phyloP scores from a whole-genome alignment of 768 basidiomycete genomes.

The Phlegmacium glaucopus region DNA sequence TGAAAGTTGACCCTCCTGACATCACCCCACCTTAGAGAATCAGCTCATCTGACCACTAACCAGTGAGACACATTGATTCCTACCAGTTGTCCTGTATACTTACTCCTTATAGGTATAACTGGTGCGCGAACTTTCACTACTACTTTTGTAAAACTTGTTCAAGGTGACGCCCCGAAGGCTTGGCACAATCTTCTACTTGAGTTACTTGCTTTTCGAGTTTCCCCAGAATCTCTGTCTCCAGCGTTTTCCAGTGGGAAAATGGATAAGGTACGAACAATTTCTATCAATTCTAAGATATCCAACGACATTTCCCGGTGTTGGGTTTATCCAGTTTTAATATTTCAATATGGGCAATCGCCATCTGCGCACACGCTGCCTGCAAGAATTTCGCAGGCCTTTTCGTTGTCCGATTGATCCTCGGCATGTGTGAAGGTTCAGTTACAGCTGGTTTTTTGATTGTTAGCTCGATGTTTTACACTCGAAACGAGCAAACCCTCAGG shows the following conservation, averaged over 20 bases:
- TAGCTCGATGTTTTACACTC: conserved; percentile 76
- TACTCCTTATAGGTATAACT: conserved; percentile 51
- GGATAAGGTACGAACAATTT: conserved; percentile 58
- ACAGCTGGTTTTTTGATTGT: conserved; percentile 79
- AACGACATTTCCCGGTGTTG: background rate
- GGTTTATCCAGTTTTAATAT: conserved; percentile 52
- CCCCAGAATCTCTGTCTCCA: conserved; percentile 73
- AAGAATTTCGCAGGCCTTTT: conserved; percentile 65
- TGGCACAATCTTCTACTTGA: conserved; percentile 71
- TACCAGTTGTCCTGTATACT: background rate
- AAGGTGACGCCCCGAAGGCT: conserved; percentile 42
- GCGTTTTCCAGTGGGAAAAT: conserved; percentile 72
- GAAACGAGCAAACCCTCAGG: conserved; percentile 62
- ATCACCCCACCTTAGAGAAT: conserved; percentile 34
- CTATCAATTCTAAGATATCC: background rate
- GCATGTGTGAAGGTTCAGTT: conserved; percentile 68
- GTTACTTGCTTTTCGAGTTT: conserved; percentile 69
- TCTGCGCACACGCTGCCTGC: conserved; percentile 66
- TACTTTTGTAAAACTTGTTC: background rate
- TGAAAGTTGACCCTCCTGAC: background rate
- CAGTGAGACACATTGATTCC: conserved; percentile 39
- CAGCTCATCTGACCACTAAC: conserved; percentile 60
- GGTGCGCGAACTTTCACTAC: conserved; percentile 29
- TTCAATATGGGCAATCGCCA: conserved; percentile 58
- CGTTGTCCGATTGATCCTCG: conserved; percentile 59